Base-by-base conservation (phyloP, 441 rosid species). In the Populus hybrid region DNA sequence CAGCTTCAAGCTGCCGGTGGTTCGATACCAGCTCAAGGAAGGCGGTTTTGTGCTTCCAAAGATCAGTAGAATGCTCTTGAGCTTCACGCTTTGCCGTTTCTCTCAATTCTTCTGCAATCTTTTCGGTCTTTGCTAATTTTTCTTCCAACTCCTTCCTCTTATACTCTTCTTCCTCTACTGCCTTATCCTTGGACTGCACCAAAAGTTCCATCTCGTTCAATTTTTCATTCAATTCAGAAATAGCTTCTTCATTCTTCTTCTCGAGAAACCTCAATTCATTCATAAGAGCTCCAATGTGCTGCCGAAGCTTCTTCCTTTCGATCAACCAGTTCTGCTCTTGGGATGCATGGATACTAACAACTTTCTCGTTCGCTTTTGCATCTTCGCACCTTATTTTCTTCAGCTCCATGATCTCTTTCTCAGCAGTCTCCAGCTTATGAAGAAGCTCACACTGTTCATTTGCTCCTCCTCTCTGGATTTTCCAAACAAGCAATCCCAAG, bases 281-380 rank as follows among this genome's bases (percentile, higher is more conserved):
- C 82, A 88, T 73, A 67, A 95, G 90, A 78, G 88, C 89, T 79
- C 90, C 91, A 76, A 84, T 81, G 30, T 89, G 91, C 69, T 85
- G 91, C 81, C 84, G 77, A 12, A 90, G 88, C 78, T 76, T 85
- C 85, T 84, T 91, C 85, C 87, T 91, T 72, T 93, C 97, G 40
- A 65, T 80, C 40, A 93, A 84, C 99, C 99, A 95, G 72, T 80
- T 83, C 84, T 95, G 98, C 81, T 93, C 95, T 54, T 90, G 97
- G 3, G 91, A 87, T 6, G 98, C 97, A 80, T 89, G 86, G 66
- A 95, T 93, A 67, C 97, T 76, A 34, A 92, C 97, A 73, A 91
- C 99, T 78, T 92, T 95, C 91, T 95, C 99, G 46, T 93, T 95
- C 7, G 99, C 99, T 81, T 83, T 92, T 1, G 95, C 98, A 70